Base-by-base conservation (phyloP, 148 eudicot species). In the Spergularia marina region DNA sequence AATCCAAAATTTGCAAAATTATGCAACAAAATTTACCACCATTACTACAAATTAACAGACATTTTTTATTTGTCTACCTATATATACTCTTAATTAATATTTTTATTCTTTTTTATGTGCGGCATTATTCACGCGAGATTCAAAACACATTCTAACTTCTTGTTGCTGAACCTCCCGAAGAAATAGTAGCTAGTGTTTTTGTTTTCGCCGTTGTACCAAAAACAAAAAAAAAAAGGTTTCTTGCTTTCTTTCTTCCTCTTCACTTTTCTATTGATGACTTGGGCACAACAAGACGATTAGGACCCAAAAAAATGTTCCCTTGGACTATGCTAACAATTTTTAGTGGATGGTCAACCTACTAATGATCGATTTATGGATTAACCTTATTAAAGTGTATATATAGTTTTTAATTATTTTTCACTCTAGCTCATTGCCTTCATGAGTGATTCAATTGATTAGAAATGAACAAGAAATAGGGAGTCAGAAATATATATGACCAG, bases 291-390 rank as follows among this genome's bases (percentile, higher is more conserved):
- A 73, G 57, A 74, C 21, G 34, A 17, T 34, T 13, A 52, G 41
- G 49, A 70, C 40, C 18, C 15, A n/a, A 60, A 64, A 51, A 74
- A 53, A 74, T 65, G 47, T 64, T 47, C 65, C 70, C 39, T 64
- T 64, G 71, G 62, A 30, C 40, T 8, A 14, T 61, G 60, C 70
- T 64, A 64, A 74, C 36, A 39, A 64, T 53, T 52, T 52, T 53
- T 14, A 53, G 58, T 51, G 40, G 11, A 69, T 69, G 55, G 57
- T 44, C 63, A 36, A 74, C 66, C 66, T 73, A 53, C 75, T 44
- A 39, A 71, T 30, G 36, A 30, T 30, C 36, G 36, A 30, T 30
- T 2, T 30, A 30, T 30, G 36, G 36, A 30, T 30, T 30, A 30
- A 30, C 4, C 36, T 30, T 30, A 58, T 60, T 23, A 60, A 21